Percentiles rank a stretch among this genome's conserved stretches.
Evolutionary conservation across 345 rosid genomes (phyloP).

Genomic region (Excoecaria cochinchinensis): DNA sequence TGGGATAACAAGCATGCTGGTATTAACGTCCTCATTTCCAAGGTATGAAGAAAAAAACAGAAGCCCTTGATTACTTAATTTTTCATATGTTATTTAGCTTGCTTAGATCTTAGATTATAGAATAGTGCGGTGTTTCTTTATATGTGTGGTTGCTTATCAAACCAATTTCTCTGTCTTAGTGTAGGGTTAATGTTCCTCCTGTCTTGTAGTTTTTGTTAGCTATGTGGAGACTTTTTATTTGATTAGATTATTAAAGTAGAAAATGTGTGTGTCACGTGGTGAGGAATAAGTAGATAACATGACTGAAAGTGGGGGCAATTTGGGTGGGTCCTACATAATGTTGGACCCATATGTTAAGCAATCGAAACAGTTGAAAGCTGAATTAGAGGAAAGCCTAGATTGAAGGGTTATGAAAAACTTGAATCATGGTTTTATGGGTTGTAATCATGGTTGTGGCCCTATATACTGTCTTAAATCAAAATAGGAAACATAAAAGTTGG

Average conservation of each 20-base stretch:
- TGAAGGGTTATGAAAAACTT: background rate
- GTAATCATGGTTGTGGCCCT: background rate
- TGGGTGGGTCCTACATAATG: conserved; percentile 15
- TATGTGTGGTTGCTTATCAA: conserved; percentile 12
- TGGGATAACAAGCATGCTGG: conserved; percentile 44
- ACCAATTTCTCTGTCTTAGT: conserved; percentile 18
- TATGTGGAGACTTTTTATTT: conserved; percentile 5
- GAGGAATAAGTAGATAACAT: conserved; percentile 18
- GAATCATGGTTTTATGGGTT: background rate
- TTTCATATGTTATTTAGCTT: background rate
- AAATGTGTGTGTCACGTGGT: conserved; percentile 34
- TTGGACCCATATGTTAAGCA: conserved; percentile 12
- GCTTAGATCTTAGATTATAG: background rate
- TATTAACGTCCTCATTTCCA: conserved; percentile 37
- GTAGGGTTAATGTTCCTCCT: conserved; percentile 3
- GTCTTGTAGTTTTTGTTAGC: conserved; percentile 28
- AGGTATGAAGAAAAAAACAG: conserved; percentile 11
- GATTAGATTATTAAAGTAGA: background rate
- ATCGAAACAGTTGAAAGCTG: conserved; percentile 14
- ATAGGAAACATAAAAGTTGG: background rate
- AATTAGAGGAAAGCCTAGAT: conserved; percentile 18
- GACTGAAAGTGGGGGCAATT: conserved; percentile 11
- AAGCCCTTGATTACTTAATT: background rate
- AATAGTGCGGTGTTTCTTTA: background rate
- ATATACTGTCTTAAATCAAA: background rate